Evolutionary conservation across 2,329 filamentous ascomycete genomes (phyloP).

Genomic region (Boeremia exigua): DNA sequence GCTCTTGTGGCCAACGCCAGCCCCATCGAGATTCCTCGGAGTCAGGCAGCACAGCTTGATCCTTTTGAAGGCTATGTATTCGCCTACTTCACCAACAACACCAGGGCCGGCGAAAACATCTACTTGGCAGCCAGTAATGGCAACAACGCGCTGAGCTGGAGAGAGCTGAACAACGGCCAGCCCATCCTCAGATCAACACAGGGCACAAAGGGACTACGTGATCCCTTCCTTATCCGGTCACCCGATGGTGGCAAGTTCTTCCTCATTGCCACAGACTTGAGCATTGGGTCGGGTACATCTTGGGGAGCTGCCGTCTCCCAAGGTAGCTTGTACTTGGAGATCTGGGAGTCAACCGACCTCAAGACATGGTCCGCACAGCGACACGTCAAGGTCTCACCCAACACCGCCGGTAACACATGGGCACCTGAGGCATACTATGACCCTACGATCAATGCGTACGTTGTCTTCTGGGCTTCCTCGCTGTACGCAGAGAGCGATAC

Average conservation of each 20-base stretch:
- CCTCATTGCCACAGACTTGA: slow-evolving; percentile 60
- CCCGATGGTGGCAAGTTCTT: slow-evolving; percentile 60
- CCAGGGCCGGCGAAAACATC: slow-evolving; percentile 58
- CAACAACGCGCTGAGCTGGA: slow-evolving; percentile 60
- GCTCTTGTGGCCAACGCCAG: slow-evolving; percentile 3
- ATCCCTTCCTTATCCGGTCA: slow-evolving; percentile 61
- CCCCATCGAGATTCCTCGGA: slow-evolving; percentile 30
- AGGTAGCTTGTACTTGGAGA: slow-evolving; percentile 59
- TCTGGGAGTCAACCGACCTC: slow-evolving; percentile 61
- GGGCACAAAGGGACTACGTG: slow-evolving; percentile 59
- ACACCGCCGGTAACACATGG: slow-evolving; percentile 61
- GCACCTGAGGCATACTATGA: slow-evolving; percentile 61
- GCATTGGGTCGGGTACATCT: slow-evolving; percentile 61
- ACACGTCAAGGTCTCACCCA: slow-evolving; percentile 57
- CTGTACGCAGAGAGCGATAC: slow-evolving; percentile 54
- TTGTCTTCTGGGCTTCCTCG: slow-evolving; percentile 57
- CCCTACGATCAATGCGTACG: slow-evolving; percentile 50
- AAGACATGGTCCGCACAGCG: slow-evolving; percentile 60
- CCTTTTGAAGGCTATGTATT: slow-evolving; percentile 58
- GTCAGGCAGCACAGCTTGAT: slow-evolving; percentile 39
- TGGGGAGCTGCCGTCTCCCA: slow-evolving; percentile 57
- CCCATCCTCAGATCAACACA: slow-evolving; percentile 55
- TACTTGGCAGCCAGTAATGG: slow-evolving; percentile 60
- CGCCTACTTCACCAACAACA: slow-evolving; percentile 59
- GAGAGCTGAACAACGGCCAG: slow-evolving; percentile 56